Conservation (phyloP, 345 rosid genomes). For the Arabis alpina region DNA sequence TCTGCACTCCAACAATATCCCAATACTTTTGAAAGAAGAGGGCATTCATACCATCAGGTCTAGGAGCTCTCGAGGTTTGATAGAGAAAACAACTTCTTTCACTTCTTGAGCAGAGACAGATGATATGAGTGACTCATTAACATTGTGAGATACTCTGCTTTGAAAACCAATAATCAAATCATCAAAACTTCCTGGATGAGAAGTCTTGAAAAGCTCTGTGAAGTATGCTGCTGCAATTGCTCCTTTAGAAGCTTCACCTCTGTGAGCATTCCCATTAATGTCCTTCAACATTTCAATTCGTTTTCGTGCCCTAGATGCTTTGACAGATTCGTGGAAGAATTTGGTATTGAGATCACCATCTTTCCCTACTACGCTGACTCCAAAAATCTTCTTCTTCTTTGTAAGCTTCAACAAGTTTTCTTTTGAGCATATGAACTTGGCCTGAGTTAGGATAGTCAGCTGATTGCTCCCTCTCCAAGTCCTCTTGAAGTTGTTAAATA, state of each 20-base stretch:
- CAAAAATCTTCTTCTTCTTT: background rate
- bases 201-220: background rate
- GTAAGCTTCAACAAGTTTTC: background rate
- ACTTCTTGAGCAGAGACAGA: no score
- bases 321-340: background rate
- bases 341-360: background rate
- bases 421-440: no score
- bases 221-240: background rate
- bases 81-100: no score
- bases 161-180: background rate
- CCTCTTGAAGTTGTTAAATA: background rate
- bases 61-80: no score
- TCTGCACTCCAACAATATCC: no score
- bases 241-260: background rate
- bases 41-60: no score
- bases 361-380: background rate
- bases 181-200: no score
- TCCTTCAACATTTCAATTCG: background rate
- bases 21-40: no score
- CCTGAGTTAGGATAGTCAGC: no score
- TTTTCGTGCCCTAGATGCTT: background rate
- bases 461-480: no score
- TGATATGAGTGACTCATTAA: no score
- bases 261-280: background rate
- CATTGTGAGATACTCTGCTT: background rate